phyloP scores from a whole-genome alignment of 2,329 filamentous ascomycete species.

The Bisporella sp. region DNA sequence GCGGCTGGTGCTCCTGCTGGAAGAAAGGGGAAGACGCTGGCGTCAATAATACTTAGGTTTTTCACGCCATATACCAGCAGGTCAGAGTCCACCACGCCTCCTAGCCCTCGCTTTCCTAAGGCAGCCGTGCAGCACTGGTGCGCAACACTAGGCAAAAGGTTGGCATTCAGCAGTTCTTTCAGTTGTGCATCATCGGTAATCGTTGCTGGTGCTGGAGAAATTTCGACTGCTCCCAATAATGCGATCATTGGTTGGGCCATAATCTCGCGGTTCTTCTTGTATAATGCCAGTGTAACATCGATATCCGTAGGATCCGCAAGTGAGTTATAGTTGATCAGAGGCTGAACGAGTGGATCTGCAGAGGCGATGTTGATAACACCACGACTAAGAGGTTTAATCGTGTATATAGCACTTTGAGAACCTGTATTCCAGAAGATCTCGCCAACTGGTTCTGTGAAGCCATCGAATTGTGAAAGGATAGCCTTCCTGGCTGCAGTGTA shows the following conservation, averaged over 20 bases:
- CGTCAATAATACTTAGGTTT: slow-evolving; percentile 47
- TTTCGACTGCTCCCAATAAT: background rate
- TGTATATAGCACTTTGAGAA: slow-evolving; percentile 19
- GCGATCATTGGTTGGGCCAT: background rate
- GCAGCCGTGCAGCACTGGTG: background rate
- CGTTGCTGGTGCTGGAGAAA: background rate
- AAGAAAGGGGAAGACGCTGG: slow-evolving; percentile 48
- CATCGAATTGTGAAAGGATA: slow-evolving; percentile 12
- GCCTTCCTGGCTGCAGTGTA: slow-evolving; percentile 16
- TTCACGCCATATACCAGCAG: slow-evolving; percentile 47
- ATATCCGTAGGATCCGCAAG: background rate
- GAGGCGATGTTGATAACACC: slow-evolving; percentile 49
- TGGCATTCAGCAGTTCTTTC: background rate
- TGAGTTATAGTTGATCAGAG: slow-evolving; percentile 39
- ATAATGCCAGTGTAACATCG: background rate
- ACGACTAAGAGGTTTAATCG: slow-evolving; percentile 48
- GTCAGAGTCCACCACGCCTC: slow-evolving; percentile 41
- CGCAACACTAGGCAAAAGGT: background rate
- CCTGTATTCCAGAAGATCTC: slow-evolving; percentile 19
- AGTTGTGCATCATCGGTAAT: background rate
- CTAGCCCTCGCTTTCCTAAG: background rate
- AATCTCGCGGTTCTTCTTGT: background rate
- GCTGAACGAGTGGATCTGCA: slow-evolving; percentile 31
- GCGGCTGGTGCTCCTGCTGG: slow-evolving; percentile 52
- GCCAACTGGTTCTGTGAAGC: slow-evolving; percentile 5